Percentiles rank a stretch among this genome's conserved stretches.
Conservation (phyloP, 202 grass and related monocot genomes). For the Brachypodium distachyon region DNA sequence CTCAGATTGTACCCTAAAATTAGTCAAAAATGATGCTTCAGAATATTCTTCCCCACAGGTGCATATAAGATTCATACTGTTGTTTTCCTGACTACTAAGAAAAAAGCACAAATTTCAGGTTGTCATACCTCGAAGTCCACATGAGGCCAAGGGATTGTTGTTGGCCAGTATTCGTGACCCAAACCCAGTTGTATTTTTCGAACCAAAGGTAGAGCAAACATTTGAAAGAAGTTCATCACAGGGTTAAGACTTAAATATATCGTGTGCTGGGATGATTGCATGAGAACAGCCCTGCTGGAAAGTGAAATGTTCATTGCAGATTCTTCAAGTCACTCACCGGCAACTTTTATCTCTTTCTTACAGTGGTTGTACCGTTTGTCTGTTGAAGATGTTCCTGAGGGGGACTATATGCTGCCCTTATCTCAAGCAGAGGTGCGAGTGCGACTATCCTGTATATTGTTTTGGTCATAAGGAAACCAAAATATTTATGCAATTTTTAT, state of each 20-base stretch:
- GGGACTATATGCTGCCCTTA: slow-evolving; percentile 81
- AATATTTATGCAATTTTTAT: not conserved
- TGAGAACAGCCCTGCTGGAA: not conserved
- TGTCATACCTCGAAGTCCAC: slow-evolving; percentile 81
- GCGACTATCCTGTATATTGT: not conserved
- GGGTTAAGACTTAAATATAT: not conserved
- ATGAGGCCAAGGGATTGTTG: slow-evolving; percentile 84
- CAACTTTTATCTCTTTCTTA: slow-evolving; percentile 1
- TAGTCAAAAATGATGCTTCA: not conserved
- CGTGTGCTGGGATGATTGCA: not conserved
- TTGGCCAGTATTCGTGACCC: slow-evolving; percentile 85
- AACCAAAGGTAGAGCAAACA: slow-evolving; percentile 58
- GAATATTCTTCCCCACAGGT: not conserved
- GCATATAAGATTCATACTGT: not conserved
- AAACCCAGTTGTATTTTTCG: slow-evolving; percentile 92
- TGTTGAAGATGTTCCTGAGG: slow-evolving; percentile 87
- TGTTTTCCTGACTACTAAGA: not conserved
- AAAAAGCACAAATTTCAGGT: slow-evolving; percentile 55
- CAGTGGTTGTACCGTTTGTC: slow-evolving; percentile 87
- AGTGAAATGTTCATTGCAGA: not conserved
- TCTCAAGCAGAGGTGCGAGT: slow-evolving; percentile 77
- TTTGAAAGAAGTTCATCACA: not conserved
- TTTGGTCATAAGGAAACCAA: not conserved
- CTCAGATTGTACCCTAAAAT: not conserved
- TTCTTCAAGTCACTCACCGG: not conserved